A percentile compares a stretch with the other conserved stretches of the same genome.
phyloP scores from a whole-genome alignment of 1,139 yeast species.

The Yamadazyma trypodendri region DNA sequence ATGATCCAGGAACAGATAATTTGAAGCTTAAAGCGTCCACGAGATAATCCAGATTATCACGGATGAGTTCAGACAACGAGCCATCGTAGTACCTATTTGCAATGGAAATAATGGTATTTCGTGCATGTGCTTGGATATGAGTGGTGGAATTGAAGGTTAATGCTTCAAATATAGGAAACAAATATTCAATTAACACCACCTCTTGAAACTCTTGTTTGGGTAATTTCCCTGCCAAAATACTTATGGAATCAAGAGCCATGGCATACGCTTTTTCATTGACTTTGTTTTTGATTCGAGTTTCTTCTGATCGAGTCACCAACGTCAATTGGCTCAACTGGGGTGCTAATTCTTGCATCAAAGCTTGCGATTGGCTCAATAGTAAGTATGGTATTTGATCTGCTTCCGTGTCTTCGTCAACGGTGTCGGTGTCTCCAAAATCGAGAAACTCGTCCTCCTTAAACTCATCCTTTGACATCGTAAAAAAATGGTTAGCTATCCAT shows the following conservation, averaged over 20 bases:
- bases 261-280: conserved; percentile 25
- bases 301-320: conserved; percentile 11
- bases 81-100: conserved; percentile 57
- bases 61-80: conserved; percentile 53
- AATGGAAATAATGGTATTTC: conserved; percentile 29
- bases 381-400: conserved; percentile 18
- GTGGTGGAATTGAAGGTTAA: conserved; percentile 30
- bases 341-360: conserved; percentile 18
- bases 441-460: conserved; percentile 29
- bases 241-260: conserved; percentile 33
- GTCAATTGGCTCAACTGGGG: conserved; percentile 10
- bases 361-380: conserved; percentile 21
- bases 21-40: conserved; percentile 71
- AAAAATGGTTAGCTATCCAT: conserved; percentile 31
- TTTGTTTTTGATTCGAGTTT: conserved; percentile 17
- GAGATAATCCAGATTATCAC: conserved; percentile 75
- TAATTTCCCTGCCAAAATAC: conserved; percentile 23
- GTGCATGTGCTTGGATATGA: conserved; percentile 31
- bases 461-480: conserved; percentile 8
- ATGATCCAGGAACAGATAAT: conserved; percentile 58
- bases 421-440: conserved; percentile 13
- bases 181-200: conserved; percentile 31
- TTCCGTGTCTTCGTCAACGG: conserved; percentile 7
- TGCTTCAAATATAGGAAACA: conserved; percentile 36
- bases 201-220: conserved; percentile 29